Conservation (phyloP, 306 rosid genomes). For the Cicer yamashitae region DNA sequence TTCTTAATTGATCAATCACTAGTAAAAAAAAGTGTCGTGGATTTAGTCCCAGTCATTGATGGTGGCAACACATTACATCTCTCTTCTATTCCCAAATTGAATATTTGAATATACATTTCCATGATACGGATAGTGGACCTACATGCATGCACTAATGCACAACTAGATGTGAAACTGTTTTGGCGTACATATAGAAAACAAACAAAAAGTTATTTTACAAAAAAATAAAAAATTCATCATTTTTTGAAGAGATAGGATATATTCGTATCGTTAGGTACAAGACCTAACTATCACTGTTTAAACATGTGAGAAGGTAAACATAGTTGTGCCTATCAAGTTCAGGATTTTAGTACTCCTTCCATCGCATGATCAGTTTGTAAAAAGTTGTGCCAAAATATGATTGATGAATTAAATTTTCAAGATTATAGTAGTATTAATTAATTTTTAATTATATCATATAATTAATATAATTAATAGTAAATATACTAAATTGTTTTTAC, state of each 20-base stretch:
- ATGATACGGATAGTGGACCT: slow-evolving; percentile 46
- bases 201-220: neutral
- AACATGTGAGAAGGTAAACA: slow-evolving; percentile 48
- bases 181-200: slow-evolving; percentile 11
- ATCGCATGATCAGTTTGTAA: no score
- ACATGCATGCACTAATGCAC: neutral
- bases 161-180: slow-evolving; percentile 3
- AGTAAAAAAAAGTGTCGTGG: slow-evolving; percentile 30
- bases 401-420: no score
- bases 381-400: no score
- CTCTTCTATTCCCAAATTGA: slow-evolving; percentile 35
- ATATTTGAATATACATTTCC: slow-evolving; percentile 33
- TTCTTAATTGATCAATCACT: slow-evolving; percentile 29
- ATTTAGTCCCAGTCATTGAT: slow-evolving; percentile 32
- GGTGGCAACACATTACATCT: slow-evolving; percentile 46
- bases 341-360: slow-evolving; percentile 4
- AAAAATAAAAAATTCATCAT: neutral
- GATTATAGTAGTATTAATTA: no score
- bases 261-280: slow-evolving; percentile 49
- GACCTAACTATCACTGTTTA: slow-evolving; percentile 50
- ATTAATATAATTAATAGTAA: no score
- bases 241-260: slow-evolving; percentile 19
- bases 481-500: no score
- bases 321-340: slow-evolving; percentile 40
- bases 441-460: no score